Evolutionary conservation across 148 eudicot genomes (phyloP).

Genomic region (Talinum fruticosum): DNA sequence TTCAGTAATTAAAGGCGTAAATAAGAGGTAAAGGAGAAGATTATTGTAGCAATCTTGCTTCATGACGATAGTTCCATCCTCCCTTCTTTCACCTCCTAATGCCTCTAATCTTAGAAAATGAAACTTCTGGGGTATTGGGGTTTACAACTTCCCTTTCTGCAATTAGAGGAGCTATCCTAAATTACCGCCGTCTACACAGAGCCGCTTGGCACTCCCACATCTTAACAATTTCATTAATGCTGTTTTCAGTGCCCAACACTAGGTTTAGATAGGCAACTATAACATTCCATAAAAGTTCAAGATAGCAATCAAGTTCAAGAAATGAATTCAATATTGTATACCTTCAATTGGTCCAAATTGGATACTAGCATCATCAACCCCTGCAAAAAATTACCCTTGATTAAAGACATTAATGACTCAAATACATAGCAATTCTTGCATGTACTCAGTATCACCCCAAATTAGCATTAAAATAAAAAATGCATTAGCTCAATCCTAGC

Average conservation of each 20-base stretch:
- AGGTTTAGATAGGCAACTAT: not conserved
- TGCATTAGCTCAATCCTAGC: not conserved
- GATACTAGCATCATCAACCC: constrained; percentile 66
- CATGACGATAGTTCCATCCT: not conserved
- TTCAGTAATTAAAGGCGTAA: too few species aligned
- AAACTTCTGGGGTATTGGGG: not conserved
- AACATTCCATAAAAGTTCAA: constrained; percentile 2
- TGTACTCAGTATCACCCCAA: not conserved
- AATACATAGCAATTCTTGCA: not conserved
- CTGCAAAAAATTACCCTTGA: constrained; percentile 32
- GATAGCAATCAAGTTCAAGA: constrained; percentile 11
- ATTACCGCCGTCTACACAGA: not conserved
- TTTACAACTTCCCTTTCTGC: not conserved
- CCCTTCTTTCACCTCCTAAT: not conserved
- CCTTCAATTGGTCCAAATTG: constrained; percentile 81
- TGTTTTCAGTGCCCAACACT: not conserved
- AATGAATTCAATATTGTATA: constrained; percentile 15
- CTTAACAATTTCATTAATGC: not conserved
- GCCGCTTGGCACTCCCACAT: constrained; percentile 10
- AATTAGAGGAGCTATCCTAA: not conserved
- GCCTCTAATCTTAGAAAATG: not conserved
- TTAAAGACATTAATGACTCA: not conserved
- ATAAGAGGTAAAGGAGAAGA: not conserved
- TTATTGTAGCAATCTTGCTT: not conserved
- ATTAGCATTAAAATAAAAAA: not conserved